Conservation (phyloP, 2,329 filamentous ascomycete genomes). For the Fusarium nematophilum region DNA sequence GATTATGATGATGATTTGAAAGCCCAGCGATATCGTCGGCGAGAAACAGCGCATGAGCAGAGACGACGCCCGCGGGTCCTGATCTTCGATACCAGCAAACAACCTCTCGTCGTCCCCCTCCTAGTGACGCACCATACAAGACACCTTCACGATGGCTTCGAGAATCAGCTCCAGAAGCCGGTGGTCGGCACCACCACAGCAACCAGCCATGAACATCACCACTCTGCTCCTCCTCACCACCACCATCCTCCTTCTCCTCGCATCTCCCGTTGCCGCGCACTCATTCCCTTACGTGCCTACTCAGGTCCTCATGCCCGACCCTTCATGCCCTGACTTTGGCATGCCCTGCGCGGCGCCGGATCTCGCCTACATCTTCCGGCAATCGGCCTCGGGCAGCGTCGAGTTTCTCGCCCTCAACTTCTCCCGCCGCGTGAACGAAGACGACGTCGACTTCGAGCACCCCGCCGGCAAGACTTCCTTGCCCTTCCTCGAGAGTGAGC, state of each 20-base stretch:
- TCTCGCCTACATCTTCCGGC: slow-evolving; percentile 77
- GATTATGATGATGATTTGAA: slow-evolving; percentile 31
- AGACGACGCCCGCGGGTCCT: slow-evolving; percentile 6
- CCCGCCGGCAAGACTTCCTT: slow-evolving; percentile 63
- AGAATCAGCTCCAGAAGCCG: slow-evolving; percentile 3
- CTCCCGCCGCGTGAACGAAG: slow-evolving; percentile 62
- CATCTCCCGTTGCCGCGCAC: slow-evolving; percentile 50
- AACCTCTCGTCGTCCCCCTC: neutral
- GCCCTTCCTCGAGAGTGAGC: slow-evolving; percentile 68
- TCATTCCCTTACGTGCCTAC: slow-evolving; percentile 82
- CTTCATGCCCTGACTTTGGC: slow-evolving; percentile 55
- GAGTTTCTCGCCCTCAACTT: slow-evolving; percentile 75
- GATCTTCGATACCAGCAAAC: slow-evolving; percentile 4
- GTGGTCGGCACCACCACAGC: slow-evolving; percentile 12
- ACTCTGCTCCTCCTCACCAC: slow-evolving; percentile 19
- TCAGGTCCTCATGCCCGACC: slow-evolving; percentile 69
- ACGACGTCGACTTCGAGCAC: slow-evolving; percentile 59
- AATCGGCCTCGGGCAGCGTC: slow-evolving; percentile 57
- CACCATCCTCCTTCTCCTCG: slow-evolving; percentile 21
- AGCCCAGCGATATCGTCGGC: slow-evolving; percentile 19
- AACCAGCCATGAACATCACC: slow-evolving; percentile 11
- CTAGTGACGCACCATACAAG: neutral
- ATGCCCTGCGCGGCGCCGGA: slow-evolving; percentile 51
- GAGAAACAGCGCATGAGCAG: slow-evolving; percentile 26
- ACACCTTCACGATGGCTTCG: slow-evolving; percentile 21